A percentile compares a stretch with the other conserved stretches of the same genome.
Evolutionary conservation across 2,329 filamentous ascomycete genomes (phyloP).

Genomic region (Blastomyces percursus): DNA sequence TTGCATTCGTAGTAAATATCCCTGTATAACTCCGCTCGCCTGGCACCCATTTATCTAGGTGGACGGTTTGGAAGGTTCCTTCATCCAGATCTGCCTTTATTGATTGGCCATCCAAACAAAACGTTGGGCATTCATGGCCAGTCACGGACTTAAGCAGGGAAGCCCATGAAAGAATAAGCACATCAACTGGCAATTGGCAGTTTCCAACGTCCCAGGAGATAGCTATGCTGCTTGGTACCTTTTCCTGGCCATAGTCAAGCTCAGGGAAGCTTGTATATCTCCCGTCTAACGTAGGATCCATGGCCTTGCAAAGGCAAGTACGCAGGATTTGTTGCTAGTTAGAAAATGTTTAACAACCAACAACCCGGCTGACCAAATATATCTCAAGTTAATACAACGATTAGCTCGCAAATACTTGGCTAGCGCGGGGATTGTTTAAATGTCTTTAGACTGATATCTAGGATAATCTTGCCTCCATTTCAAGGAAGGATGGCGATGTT

Average conservation of each 20-base stretch:
- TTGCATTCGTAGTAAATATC: slow-evolving; percentile 17
- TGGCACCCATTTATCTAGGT: slow-evolving; percentile 11
- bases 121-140: slow-evolving; percentile 24
- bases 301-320: neutral
- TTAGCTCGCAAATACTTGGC: neutral
- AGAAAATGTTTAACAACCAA: neutral
- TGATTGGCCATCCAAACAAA: slow-evolving; percentile 20
- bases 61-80: slow-evolving; percentile 14
- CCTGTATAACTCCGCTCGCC: slow-evolving; percentile 18
- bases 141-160: slow-evolving; percentile 22
- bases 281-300: neutral
- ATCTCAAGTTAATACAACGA: neutral
- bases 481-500: too few species aligned
- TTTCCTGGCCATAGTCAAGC: slow-evolving; percentile 12
- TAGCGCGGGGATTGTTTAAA: neutral
- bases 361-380: neutral
- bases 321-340: neutral
- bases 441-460: neutral
- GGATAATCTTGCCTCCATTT: neutral
- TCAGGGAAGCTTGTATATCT: slow-evolving; percentile 14
- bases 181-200: slow-evolving; percentile 5
- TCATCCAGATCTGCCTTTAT: slow-evolving; percentile 20
- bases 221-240: neutral
- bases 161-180: slow-evolving; percentile 20
- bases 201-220: slow-evolving; percentile 9